Evolutionary conservation across 2,329 filamentous ascomycete species (phyloP), one percentile per base, ranked within the genome.

Genomic region (Botrytis porri): DNA sequence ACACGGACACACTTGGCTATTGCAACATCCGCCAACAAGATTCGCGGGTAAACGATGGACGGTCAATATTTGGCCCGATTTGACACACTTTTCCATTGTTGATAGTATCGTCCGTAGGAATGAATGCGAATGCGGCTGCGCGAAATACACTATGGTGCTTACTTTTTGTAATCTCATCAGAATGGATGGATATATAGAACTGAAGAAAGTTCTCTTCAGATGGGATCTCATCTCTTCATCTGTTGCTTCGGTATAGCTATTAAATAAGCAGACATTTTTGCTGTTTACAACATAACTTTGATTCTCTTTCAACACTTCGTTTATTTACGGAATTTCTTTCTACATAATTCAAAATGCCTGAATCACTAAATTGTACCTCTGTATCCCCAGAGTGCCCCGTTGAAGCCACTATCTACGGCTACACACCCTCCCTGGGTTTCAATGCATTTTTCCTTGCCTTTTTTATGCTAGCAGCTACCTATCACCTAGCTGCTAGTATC

Each of bases 401-500:
- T 14, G 73, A 72, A 41, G 71, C 74, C 41, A 78, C 77, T 20
- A 75, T 80, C 37, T 80, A 81, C 63, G 87, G 87, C 67, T 90
- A 89, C 81, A 83, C 84, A 59, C 88, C 88, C 20, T 88, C 86
- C 78, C 80, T 84, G 20, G 86, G 86, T 66, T 83, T 86, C 75
- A 87, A 88, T 78, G 82, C 84, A 77, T 88, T 89, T 79, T 87
- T 89, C 78, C 80, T 85, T 61, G 80, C 84, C 73, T 83, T 81
- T 48, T 89, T 88, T 74, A 85, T 82, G 16, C 45, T 86, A 3
- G 81, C 82, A 14, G 78, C 82, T 10, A 39, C 88, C n/a, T 80
- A 80, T 10, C 82, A 86, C 32, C 69, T 85, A 29, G 76, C 76
- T 43, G 75, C 85, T 16, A 85, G 86, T 9, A 74, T 85, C 14